Evolutionary conservation across 2,329 filamentous ascomycete species (phyloP).

Genomic region (Anthostomella pinea): DNA sequence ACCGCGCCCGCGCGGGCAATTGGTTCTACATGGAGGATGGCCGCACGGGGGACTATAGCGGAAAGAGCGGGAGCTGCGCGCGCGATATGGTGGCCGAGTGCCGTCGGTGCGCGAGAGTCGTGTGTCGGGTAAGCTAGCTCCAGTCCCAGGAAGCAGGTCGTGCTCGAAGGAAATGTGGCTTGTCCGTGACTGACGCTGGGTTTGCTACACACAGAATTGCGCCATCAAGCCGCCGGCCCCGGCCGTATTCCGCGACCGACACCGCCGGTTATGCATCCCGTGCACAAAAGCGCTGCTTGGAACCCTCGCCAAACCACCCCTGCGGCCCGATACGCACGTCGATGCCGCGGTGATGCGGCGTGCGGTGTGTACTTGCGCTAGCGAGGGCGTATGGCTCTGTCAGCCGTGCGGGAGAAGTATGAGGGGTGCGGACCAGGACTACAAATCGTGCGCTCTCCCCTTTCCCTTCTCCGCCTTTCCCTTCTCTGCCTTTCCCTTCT

Average conservation of each 20-base stretch:
- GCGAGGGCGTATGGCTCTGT: slow-evolving; percentile 75
- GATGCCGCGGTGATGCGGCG: slow-evolving; percentile 55
- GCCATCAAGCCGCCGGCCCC: slow-evolving; percentile 76
- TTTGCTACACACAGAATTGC: slow-evolving; percentile 67
- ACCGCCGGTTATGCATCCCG: slow-evolving; percentile 75
- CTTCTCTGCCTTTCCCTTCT: background rate
- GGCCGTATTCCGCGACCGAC: slow-evolving; percentile 65
- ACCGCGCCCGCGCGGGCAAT: slow-evolving; percentile 55
- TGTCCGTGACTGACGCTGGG: slow-evolving; percentile 3
- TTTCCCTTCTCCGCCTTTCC: slow-evolving; percentile 8
- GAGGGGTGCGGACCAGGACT: slow-evolving; percentile 56
- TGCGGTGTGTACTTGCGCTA: slow-evolving; percentile 51
- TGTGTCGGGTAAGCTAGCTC: slow-evolving; percentile 69
- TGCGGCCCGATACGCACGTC: slow-evolving; percentile 46
- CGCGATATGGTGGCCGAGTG: slow-evolving; percentile 85
- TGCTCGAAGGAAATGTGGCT: background rate
- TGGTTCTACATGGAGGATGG: slow-evolving; percentile 59
- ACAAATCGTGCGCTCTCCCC: slow-evolving; percentile 56
- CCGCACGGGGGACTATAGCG: slow-evolving; percentile 44
- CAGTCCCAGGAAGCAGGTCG: background rate
- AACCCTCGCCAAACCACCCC: slow-evolving; percentile 44
- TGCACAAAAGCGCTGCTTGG: slow-evolving; percentile 72
- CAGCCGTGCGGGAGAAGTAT: slow-evolving; percentile 76
- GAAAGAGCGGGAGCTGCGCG: slow-evolving; percentile 76
- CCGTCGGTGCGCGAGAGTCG: slow-evolving; percentile 69